phyloP scores from a whole-genome alignment of 129 eudicot genomes.

The Ambrosia trifida region DNA sequence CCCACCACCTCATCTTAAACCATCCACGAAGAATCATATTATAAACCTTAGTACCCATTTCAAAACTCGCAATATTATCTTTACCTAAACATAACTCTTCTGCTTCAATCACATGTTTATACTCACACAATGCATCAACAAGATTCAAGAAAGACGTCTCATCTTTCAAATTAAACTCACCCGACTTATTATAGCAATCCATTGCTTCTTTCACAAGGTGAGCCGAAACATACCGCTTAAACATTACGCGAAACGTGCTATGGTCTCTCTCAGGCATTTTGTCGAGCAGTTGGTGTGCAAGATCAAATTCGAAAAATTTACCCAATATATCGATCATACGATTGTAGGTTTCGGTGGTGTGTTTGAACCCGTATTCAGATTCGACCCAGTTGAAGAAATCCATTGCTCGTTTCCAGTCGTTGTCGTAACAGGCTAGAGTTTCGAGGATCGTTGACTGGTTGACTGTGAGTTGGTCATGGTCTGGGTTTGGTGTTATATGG shows the following conservation, averaged over 20 bases:
- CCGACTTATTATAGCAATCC: slow-evolving; percentile 39
- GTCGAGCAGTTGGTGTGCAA: slow-evolving; percentile 54
- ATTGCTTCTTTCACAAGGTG: slow-evolving; percentile 84
- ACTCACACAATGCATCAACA: slow-evolving; percentile 91
- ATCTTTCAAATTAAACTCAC: slow-evolving; percentile 63
- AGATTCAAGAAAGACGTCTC: slow-evolving; percentile 68
- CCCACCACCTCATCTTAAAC: slow-evolving; percentile 87
- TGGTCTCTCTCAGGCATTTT: slow-evolving; percentile 57
- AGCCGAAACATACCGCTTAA: slow-evolving; percentile 75
- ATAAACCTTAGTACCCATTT: slow-evolving; percentile 54
- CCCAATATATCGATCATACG: slow-evolving; percentile 70
- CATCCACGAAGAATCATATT: slow-evolving; percentile 91
- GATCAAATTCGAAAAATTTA: slow-evolving; percentile 79
- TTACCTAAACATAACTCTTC: slow-evolving; percentile 71
- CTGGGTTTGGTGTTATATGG: slow-evolving; percentile 28
- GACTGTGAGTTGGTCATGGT: slow-evolving; percentile 29
- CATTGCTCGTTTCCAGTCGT: slow-evolving; percentile 74
- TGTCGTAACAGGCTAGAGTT: slow-evolving; percentile 66
- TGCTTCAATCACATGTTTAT: slow-evolving; percentile 91
- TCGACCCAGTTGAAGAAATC: slow-evolving; percentile 91
- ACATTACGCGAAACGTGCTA: slow-evolving; percentile 67
- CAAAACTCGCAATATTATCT: slow-evolving; percentile 28
- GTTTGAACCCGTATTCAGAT: slow-evolving; percentile 51
- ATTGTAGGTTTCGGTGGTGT: slow-evolving; percentile 74
- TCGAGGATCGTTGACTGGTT: slow-evolving; percentile 48